Conservation (phyloP, 306 rosid species). For the Rosa rugosa region DNA sequence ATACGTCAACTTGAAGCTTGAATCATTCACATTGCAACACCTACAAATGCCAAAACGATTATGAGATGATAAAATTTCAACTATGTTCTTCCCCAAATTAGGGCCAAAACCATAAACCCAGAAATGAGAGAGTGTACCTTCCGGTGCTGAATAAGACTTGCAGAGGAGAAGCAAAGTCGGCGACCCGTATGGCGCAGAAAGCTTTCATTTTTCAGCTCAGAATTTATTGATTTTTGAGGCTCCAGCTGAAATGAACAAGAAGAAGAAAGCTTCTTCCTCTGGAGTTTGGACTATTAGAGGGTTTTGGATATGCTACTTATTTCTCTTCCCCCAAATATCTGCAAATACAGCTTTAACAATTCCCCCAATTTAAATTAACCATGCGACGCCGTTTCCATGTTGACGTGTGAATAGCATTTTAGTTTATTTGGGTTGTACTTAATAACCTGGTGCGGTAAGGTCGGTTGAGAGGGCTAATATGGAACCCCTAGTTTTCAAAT, state of each 20-base stretch:
- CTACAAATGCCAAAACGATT: neutral
- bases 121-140: slow-evolving; percentile 23
- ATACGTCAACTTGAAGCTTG: slow-evolving; percentile 1
- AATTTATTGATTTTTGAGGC: neutral
- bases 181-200: neutral
- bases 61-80: neutral
- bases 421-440: neutral
- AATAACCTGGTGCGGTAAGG: neutral
- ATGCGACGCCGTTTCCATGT: neutral
- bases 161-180: slow-evolving; percentile 17
- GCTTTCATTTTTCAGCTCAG: slow-evolving; percentile 30
- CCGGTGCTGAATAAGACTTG: slow-evolving; percentile 16
- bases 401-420: too few species aligned
- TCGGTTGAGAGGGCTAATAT: too few species aligned
- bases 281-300: neutral
- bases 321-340: neutral
- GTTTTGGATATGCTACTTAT: slow-evolving; percentile 24
- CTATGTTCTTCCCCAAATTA: neutral
- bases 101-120: slow-evolving; percentile 1
- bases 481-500: too few species aligned
- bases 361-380: neutral
- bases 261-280: neutral
- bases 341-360: neutral
- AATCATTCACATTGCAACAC: slow-evolving; percentile 10
- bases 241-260: slow-evolving; percentile 1